Evolutionary conservation across 2,329 filamentous ascomycete species (phyloP).

Genomic region (Trichoderma guizhouense): DNA sequence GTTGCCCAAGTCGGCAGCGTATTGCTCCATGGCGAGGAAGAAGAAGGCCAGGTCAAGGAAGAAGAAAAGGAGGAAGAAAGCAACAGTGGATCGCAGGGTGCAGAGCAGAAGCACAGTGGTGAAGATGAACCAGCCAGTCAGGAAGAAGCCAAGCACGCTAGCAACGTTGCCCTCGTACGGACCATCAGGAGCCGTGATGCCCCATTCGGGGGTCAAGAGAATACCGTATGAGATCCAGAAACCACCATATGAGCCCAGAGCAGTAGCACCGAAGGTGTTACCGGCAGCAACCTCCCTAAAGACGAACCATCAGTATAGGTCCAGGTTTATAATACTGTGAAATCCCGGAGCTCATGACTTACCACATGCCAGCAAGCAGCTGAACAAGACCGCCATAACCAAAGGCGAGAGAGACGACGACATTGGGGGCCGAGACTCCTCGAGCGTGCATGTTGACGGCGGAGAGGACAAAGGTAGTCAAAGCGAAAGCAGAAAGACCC

Average conservation of each 20-base stretch:
- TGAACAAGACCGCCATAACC: constrained; percentile 77
- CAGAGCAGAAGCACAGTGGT: constrained; percentile 70
- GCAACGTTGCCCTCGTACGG: constrained; percentile 46
- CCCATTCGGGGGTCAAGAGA: constrained; percentile 65
- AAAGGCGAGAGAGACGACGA: constrained; percentile 66
- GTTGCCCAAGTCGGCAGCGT: constrained; percentile 51
- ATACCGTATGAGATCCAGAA: constrained; percentile 80
- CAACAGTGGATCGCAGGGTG: constrained; percentile 73
- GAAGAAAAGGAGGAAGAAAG: constrained; percentile 76
- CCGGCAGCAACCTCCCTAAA: constrained; percentile 79
- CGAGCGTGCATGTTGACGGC: constrained; percentile 67
- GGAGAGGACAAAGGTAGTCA: constrained; percentile 79
- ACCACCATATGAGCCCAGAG: constrained; percentile 75
- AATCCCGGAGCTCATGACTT: constrained; percentile 34
- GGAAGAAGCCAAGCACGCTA: constrained; percentile 69
- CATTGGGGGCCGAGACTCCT: constrained; percentile 57
- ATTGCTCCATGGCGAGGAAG: constrained; percentile 64
- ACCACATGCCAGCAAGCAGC: constrained; percentile 84
- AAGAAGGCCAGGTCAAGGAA: constrained; percentile 74
- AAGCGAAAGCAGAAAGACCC: constrained; percentile 73
- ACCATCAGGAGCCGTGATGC: constrained; percentile 46
- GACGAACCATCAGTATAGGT: constrained; percentile 17
- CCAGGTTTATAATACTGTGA: background rate
- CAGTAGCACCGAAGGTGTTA: constrained; percentile 82
- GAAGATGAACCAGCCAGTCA: constrained; percentile 82